Conservation (phyloP, 1,284 basidiomycete species). For the Ganoderma leucocontextum region DNA sequence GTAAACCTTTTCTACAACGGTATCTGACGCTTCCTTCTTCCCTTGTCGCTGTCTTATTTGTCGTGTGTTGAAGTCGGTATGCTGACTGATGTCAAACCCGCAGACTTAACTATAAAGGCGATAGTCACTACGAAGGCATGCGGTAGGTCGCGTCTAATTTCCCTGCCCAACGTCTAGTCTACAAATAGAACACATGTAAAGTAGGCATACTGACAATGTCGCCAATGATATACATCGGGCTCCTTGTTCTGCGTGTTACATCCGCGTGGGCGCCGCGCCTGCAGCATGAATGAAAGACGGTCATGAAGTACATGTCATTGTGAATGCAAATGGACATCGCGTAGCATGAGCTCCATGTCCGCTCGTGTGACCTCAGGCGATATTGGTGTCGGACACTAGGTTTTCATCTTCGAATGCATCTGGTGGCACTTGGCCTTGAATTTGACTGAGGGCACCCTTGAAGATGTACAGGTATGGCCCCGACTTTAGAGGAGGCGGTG, state of each 20-base stretch:
- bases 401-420: constrained; percentile 77
- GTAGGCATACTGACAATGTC: not conserved
- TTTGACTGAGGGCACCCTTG: constrained; percentile 76
- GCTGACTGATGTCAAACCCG: constrained; percentile 10
- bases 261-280: not conserved
- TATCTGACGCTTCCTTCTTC: constrained; percentile 59
- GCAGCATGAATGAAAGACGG: not conserved
- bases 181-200: not conserved
- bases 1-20: constrained; percentile 59
- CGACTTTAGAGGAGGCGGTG: constrained; percentile 74
- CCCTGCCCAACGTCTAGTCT: not conserved
- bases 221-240: not conserved
- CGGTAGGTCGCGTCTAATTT: not conserved
- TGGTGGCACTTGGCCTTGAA: constrained; percentile 79
- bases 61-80: not conserved
- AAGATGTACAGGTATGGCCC: constrained; percentile 78
- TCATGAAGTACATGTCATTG: not conserved
- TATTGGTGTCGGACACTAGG: constrained; percentile 19
- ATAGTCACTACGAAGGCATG: not conserved
- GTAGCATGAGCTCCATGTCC: not conserved
- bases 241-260: not conserved
- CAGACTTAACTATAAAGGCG: not conserved
- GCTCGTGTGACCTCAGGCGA: constrained; percentile 20
- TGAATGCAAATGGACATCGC: not conserved
- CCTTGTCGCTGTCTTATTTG: constrained; percentile 15